Evolutionary conservation across 768 basidiomycete species (phyloP).

Genomic region (Termitomyces titanicus): DNA sequence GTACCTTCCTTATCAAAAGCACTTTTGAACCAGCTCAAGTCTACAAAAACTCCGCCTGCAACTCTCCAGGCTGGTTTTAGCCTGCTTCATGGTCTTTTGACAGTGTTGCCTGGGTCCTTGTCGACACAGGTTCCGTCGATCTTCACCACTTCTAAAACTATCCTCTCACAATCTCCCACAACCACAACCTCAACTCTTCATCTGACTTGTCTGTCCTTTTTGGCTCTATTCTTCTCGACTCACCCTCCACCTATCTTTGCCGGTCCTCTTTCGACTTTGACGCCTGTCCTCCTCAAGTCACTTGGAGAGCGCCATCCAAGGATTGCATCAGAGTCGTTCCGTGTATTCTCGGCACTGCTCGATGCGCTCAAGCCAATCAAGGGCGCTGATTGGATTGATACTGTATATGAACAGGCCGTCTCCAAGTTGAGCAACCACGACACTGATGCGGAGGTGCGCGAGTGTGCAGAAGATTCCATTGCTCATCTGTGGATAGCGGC

Average conservation of each 20-base stretch:
- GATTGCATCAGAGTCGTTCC: conserved; percentile 85
- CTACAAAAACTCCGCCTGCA: conserved; percentile 68
- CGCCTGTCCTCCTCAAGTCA: conserved; percentile 70
- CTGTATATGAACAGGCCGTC: conserved; percentile 73
- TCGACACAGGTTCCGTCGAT: conserved; percentile 65
- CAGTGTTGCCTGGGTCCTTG: conserved; percentile 81
- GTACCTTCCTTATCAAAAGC: conserved; percentile 77
- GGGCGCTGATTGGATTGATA: conserved; percentile 60
- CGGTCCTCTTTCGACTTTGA: conserved; percentile 59
- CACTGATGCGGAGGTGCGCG: conserved; percentile 89
- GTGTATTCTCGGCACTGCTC: conserved; percentile 80
- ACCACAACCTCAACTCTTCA: conserved; percentile 82
- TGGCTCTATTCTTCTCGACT: conserved; percentile 75
- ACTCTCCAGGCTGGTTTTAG: conserved; percentile 86
- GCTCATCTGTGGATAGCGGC: conserved; percentile 89
- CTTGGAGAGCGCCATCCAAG: conserved; percentile 84
- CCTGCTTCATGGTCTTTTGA: conserved; percentile 70
- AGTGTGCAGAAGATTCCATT: conserved; percentile 76
- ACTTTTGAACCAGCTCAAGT: conserved; percentile 82
- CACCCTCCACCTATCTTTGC: conserved; percentile 60
- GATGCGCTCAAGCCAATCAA: conserved; percentile 71
- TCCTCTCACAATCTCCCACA: conserved; percentile 64
- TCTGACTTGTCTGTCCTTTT: conserved; percentile 81
- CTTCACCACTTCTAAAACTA: conserved; percentile 56
- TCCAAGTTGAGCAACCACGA: conserved; percentile 70